phyloP scores from a whole-genome alignment of 768 basidiomycete species.

The Pleurotus pulmonarius region DNA sequence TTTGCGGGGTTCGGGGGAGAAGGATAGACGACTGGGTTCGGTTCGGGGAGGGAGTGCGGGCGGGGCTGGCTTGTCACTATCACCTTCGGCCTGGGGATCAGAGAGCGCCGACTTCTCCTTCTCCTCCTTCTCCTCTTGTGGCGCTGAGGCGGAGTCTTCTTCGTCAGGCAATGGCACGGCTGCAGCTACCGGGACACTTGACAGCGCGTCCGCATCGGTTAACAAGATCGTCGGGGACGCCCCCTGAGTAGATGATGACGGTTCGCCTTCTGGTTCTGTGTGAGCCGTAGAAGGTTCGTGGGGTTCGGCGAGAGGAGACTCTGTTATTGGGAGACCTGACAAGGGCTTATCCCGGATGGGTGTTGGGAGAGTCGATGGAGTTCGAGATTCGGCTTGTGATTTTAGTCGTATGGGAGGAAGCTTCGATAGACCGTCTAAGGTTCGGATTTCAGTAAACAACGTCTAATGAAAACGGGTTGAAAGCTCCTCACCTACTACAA shows the following conservation, averaged over 20 bases:
- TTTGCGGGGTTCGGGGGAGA: conserved; percentile 13
- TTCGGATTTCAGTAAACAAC: background rate
- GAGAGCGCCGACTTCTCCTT: background rate
- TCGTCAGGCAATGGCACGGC: too few relatives aligned
- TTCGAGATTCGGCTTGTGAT: conserved; percentile 46
- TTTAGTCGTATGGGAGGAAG: conserved; percentile 74
- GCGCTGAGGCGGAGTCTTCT: background rate
- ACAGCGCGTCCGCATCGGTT: background rate
- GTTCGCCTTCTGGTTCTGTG: background rate
- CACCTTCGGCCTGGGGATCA: too few relatives aligned
- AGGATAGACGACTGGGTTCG: conserved; percentile 15
- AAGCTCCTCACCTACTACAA: conserved; percentile 68
- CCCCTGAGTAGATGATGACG: background rate
- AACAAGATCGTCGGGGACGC: background rate
- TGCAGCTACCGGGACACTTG: background rate
- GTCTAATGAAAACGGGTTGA: background rate
- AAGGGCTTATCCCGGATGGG: conserved; percentile 4
- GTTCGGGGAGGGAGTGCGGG: conserved; percentile 6
- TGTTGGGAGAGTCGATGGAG: background rate
- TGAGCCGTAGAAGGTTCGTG: background rate
- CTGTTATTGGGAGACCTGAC: conserved; percentile 4
- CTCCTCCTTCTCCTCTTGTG: background rate
- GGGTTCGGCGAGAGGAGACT: conserved; percentile 11
- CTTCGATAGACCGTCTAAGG: conserved; percentile 65
- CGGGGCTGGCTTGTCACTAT: background rate